phyloP scores from a whole-genome alignment of 495 filamentous ascomycete species.

The Friedmanniomyces endolithicus region DNA sequence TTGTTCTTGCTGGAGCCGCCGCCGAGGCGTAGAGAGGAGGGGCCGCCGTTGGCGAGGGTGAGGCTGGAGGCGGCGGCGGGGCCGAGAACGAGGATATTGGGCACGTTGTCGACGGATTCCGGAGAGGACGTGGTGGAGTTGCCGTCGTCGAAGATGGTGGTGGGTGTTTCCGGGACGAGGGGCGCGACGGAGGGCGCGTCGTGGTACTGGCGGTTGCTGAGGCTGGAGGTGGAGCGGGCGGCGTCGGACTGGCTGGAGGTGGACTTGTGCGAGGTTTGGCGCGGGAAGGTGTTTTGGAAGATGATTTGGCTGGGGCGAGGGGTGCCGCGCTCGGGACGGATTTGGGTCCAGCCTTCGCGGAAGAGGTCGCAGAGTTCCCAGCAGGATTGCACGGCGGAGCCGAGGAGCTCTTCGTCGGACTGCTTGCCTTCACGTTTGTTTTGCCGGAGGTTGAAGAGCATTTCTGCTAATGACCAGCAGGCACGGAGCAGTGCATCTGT shows the following conservation, averaged over 20 bases:
- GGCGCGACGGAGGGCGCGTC: constrained; percentile 13
- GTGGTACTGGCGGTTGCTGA: constrained; percentile 14
- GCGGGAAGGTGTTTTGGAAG: constrained; percentile 35
- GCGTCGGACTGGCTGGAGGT: constrained; percentile 7
- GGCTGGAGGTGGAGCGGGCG: constrained; percentile 19
- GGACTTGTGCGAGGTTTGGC: constrained; percentile 2
- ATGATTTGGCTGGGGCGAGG: constrained; percentile 67
- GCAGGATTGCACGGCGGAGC: constrained; percentile 79
- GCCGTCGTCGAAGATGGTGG: constrained; percentile 84
- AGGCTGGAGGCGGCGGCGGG: constrained; percentile 33
- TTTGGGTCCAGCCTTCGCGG: constrained; percentile 82
- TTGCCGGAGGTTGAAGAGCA: constrained; percentile 85
- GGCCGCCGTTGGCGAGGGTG: too few species aligned
- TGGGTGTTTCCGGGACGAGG: constrained; percentile 68
- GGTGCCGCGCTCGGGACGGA: constrained; percentile 76
- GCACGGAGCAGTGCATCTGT: constrained; percentile 73
- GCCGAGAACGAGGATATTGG: constrained; percentile 77
- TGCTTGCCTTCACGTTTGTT: constrained; percentile 60
- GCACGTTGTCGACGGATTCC: constrained; percentile 50
- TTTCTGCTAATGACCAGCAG: constrained; percentile 84
- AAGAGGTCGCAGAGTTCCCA: constrained; percentile 95
- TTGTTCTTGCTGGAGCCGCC: too few species aligned
- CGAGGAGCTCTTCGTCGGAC: constrained; percentile 69
- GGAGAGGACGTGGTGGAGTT: constrained; percentile 68
- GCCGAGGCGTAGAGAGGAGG: too few species aligned